These are phyloP conservation scores for Phytophthora uliginosa DNA, from an alignment of 352 stramenopile genomes.

Conservation along the genomic window DNA sequence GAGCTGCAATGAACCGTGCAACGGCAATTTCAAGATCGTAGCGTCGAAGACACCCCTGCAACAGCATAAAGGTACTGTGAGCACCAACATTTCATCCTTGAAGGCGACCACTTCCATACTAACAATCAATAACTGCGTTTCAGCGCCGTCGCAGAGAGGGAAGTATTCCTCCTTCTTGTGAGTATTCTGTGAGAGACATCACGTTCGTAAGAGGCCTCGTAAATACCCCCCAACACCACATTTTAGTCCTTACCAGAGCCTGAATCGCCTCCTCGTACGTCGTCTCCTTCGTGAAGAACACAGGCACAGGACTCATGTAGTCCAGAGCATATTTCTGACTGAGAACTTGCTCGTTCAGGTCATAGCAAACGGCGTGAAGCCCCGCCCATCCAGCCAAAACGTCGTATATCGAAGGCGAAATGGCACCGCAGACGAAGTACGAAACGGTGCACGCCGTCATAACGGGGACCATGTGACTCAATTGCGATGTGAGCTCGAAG, in stretches of 20 bases:
- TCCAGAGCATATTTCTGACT: slow-evolving; percentile 78
- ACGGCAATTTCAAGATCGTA: slow-evolving; percentile 85
- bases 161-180: slow-evolving; percentile 88
- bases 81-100: background rate
- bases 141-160: slow-evolving; percentile 72
- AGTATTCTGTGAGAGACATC: slow-evolving; percentile 48
- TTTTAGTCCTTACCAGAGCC: slow-evolving; percentile 55
- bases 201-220: background rate
- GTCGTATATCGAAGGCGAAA: slow-evolving; percentile 90
- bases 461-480: slow-evolving; percentile 89
- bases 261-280: slow-evolving; percentile 81
- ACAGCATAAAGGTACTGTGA: background rate
- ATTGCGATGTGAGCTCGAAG: slow-evolving; percentile 87
- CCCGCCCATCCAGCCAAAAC: slow-evolving; percentile 83
- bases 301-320: slow-evolving; percentile 69
- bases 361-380: slow-evolving; percentile 85
- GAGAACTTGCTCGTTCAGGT: slow-evolving; percentile 84
- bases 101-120: background rate
- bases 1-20: slow-evolving; percentile 74
- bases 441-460: slow-evolving; percentile 87
- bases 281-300: slow-evolving; percentile 79
- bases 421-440: slow-evolving; percentile 85
- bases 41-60: slow-evolving; percentile 71
- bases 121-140: slow-evolving; percentile 66
- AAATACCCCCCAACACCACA: background rate